phyloP scores from a whole-genome alignment of 2,329 filamentous ascomycete genomes.

The Xylaria multiplex region DNA sequence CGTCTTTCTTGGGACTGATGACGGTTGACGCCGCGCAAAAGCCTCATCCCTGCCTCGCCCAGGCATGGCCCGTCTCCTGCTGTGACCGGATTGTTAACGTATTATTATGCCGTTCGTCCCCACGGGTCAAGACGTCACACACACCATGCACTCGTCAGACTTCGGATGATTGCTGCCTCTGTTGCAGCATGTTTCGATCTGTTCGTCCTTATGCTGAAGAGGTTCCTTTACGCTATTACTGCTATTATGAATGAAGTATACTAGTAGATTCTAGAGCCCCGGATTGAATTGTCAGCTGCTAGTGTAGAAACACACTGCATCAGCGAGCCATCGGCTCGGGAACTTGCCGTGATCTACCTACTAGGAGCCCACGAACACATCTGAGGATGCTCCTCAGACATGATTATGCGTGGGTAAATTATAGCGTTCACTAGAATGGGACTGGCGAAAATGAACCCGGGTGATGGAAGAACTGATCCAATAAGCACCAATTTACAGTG shows the following conservation, averaged over 20 bases:
- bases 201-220: constrained; percentile 42
- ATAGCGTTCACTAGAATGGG: constrained; percentile 13
- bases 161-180: constrained; percentile 48
- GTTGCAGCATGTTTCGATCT: constrained; percentile 48
- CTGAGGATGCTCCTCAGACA: constrained; percentile 37
- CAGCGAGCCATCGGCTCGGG: constrained; percentile 43
- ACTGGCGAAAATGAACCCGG: constrained; percentile 1
- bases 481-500: constrained; percentile 2
- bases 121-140: constrained; percentile 44
- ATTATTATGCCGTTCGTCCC: constrained; percentile 58
- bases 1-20: constrained; percentile 49
- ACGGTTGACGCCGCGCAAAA: constrained; percentile 51
- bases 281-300: constrained; percentile 34
- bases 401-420: constrained; percentile 17
- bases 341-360: constrained; percentile 41
- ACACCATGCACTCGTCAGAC: constrained; percentile 46
- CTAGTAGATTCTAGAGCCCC: constrained; percentile 18
- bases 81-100: constrained; percentile 60
- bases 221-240: constrained; percentile 22
- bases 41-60: constrained; percentile 49
- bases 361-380: constrained; percentile 30
- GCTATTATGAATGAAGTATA: constrained; percentile 2
- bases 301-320: constrained; percentile 37
- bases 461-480: background rate
- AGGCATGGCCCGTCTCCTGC: constrained; percentile 51